Base-by-base conservation (phyloP, 495 filamentous ascomycete species). In the Parathielavia appendiculata region DNA sequence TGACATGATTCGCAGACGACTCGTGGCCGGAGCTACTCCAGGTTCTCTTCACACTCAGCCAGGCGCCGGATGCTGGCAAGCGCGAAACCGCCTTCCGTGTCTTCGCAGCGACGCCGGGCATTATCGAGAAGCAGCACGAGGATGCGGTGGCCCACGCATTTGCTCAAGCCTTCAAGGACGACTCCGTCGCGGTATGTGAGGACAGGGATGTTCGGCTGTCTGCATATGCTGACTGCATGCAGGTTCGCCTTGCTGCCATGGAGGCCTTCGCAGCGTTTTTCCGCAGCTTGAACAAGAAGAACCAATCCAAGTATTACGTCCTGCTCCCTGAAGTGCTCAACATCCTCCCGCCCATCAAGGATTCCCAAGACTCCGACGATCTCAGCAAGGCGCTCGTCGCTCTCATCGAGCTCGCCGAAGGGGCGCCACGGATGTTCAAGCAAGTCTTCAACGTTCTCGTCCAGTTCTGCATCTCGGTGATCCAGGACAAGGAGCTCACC, bases 241-340 rank as follows among this genome's bases (percentile, higher is more conserved):
- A 89, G 83, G 90, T 95, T 48, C 87, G 91, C 46, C 84, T 97
- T 58, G 85, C 92, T 36, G 91, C 95, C 53, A 92, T 97, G 87
- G 91, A 97, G 64, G 95, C 95, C 11, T 97, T 97, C 68, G 86
- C 93, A 14, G 86, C 92, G 0, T 96, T 97, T 74, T 99, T 97
- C 84, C 83, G 87, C 59, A 92, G 87, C 45, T 81, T 97, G 59
- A 75, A 77, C 64, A 96, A 93, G 77, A 95, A 91, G 68, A 81
- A 81, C 40, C 91, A 96, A 69, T 72, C 82, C 35, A 92, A 93
- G 68, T 97, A 93, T 75, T 92, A 89, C 70, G 71, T 77, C 3
- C 82, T 99, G 9, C 83, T 96, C 44, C 89, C 90, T 38, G 86
- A 95, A 51, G 83, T 97, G 30, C 83, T 99, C 35, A 95, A 95